phyloP scores from a whole-genome alignment of 2,329 filamentous ascomycete species.

The Aspergillus uvarum region DNA sequence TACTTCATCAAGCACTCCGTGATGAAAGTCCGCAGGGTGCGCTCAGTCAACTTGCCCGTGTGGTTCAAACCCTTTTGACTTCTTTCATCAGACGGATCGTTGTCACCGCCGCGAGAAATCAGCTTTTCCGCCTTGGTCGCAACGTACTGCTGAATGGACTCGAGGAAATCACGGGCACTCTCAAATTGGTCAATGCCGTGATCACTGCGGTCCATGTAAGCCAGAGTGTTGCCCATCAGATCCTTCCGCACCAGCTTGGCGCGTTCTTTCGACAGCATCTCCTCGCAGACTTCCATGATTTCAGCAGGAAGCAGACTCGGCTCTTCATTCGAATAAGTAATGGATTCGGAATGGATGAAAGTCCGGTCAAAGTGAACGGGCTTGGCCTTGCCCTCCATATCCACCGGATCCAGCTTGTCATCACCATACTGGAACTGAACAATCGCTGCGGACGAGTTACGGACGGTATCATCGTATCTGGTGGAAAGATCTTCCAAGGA shows the following conservation, averaged over 20 bases:
- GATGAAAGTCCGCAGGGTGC: constrained; percentile 74
- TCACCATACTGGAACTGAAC: constrained; percentile 98
- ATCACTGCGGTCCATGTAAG: constrained; percentile 69
- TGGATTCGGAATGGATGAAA: constrained; percentile 75
- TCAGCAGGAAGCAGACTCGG: constrained; percentile 70
- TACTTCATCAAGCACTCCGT: constrained; percentile 84
- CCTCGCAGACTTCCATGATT: constrained; percentile 66
- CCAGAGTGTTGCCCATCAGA: constrained; percentile 61
- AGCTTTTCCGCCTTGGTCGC: constrained; percentile 62
- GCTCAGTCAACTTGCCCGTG: constrained; percentile 78
- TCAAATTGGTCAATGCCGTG: constrained; percentile 74
- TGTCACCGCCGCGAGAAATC: constrained; percentile 38
- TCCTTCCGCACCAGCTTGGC: constrained; percentile 63
- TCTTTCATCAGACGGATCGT: constrained; percentile 29
- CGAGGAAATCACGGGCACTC: constrained; percentile 77
- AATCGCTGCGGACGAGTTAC: constrained; percentile 82
- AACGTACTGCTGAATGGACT: constrained; percentile 73
- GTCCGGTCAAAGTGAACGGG: constrained; percentile 91
- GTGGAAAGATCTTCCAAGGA: constrained; percentile 92
- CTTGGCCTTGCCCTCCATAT: constrained; percentile 93
- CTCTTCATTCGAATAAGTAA: constrained; percentile 77
- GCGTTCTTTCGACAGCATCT: constrained; percentile 67
- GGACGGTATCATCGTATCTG: constrained; percentile 90
- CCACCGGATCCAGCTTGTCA: constrained; percentile 90
- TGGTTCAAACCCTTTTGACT: constrained; percentile 55